These are phyloP conservation scores for Ogataea pilisensis DNA, from an alignment of 805 yeast species.

Conservation along the genomic window DNA sequence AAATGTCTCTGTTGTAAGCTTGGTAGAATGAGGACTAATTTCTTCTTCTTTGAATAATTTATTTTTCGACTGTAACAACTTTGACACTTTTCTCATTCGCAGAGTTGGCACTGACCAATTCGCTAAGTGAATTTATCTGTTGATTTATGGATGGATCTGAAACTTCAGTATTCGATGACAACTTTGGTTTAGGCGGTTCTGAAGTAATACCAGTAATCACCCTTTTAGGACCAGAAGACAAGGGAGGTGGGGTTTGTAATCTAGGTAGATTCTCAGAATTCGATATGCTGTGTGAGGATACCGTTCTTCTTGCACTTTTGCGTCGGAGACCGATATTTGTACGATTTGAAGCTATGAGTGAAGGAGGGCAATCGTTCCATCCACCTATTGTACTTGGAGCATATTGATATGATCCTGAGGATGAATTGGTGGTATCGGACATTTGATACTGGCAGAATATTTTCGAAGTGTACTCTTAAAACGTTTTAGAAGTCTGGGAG, in stretches of 20 bases:
- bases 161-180: no score
- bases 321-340: conserved; percentile 10
- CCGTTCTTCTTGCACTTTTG: not conserved
- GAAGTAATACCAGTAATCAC: no score
- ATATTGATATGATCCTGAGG: conserved; percentile 28
- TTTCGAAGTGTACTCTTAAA: no score
- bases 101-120: no score
- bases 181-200: no score
- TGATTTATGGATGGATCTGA: no score
- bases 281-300: no score
- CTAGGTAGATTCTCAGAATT: not conserved
- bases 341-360: conserved; percentile 12
- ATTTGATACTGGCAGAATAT: no score
- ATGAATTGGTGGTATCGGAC: conserved; percentile 4
- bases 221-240: not conserved
- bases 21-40: conserved; percentile 39
- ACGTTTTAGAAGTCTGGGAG: no score
- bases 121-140: no score
- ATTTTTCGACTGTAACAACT: conserved; percentile 27
- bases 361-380: conserved; percentile 61
- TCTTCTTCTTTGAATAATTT: conserved; percentile 40
- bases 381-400: conserved; percentile 34
- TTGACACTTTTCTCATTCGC: no score
- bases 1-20: conserved; percentile 29
- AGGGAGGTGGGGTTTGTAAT: not conserved